Conservation (phyloP, 805 yeast genomes). For the Brettanomyces sp. region DNA sequence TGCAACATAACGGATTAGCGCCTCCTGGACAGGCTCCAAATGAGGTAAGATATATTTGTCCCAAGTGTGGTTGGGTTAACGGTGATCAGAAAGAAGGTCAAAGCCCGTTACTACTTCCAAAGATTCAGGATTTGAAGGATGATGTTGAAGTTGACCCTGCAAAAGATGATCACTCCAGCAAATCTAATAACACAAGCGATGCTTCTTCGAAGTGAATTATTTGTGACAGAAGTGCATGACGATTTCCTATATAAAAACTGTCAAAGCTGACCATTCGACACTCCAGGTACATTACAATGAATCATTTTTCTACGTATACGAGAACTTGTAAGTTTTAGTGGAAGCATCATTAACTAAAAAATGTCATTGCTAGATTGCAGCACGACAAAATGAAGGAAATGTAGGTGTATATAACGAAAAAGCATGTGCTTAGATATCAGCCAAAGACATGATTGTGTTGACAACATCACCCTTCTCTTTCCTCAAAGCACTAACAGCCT, state of each 20-base stretch:
- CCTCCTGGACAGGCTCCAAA: conserved; percentile 54
- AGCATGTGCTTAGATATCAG: conserved; percentile 7
- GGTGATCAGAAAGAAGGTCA: conserved; percentile 10
- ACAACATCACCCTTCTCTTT: conserved; percentile 90
- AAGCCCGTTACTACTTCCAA: too few relatives aligned
- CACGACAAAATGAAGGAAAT: too few relatives aligned
- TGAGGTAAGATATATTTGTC: conserved; percentile 50
- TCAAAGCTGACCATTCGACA: too few relatives aligned
- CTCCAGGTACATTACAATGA: too few relatives aligned
- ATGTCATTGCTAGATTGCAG: too few relatives aligned
- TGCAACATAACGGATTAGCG: conserved; percentile 71
- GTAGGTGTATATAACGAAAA: too few relatives aligned
- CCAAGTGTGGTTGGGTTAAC: conserved; percentile 44
- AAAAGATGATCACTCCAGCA: not conserved
- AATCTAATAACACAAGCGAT: not conserved
- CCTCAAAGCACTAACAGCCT: conserved; percentile 86
- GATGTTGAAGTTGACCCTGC: not conserved
- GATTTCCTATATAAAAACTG: too few relatives aligned
- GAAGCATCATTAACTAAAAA: too few relatives aligned
- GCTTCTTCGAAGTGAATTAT: too few relatives aligned
- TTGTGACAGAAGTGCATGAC: too few relatives aligned
- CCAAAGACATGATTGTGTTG: conserved; percentile 84
- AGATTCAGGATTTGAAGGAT: not conserved
- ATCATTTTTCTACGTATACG: too few relatives aligned
- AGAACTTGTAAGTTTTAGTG: too few relatives aligned